A percentile compares a stretch with the other conserved stretches of the same genome.
Conservation (phyloP, 1,139 yeast genomes). For the Ogataea hybrid region DNA sequence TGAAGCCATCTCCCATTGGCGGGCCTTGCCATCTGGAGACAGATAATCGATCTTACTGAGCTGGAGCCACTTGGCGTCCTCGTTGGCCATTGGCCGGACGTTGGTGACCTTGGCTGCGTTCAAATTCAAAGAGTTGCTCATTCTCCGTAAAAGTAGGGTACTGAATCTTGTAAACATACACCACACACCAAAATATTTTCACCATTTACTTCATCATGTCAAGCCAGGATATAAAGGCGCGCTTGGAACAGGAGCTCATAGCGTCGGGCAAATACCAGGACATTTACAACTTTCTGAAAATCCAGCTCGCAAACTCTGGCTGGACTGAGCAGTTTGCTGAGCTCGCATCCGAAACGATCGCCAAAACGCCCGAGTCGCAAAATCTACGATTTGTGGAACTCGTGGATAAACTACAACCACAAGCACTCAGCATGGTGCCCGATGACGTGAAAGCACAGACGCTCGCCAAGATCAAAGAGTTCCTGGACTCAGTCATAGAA, state of each 20-base stretch:
- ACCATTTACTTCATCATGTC: constrained; percentile 13
- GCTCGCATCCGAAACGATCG: constrained; percentile 45
- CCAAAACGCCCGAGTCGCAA: constrained; percentile 23
- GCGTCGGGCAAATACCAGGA: constrained; percentile 78
- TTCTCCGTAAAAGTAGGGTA: constrained; percentile 3
- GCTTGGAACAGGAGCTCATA: constrained; percentile 68
- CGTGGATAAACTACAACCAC: constrained; percentile 49
- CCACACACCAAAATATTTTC: constrained; percentile 8
- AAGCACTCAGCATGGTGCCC: constrained; percentile 52
- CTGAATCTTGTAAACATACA: constrained; percentile 9
- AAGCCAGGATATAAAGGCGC: constrained; percentile 52
- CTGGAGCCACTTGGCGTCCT: constrained; percentile 59
- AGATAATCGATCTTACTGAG: constrained; percentile 61
- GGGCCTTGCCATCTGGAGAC: constrained; percentile 63
- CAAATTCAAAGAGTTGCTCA: constrained; percentile 10
- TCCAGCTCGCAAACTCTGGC: constrained; percentile 71
- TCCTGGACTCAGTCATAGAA: constrained; percentile 51
- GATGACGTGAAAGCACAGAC: constrained; percentile 59
- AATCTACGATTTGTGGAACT: constrained; percentile 50
- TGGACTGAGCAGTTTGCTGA: constrained; percentile 79
- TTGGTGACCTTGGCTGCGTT: constrained; percentile 38
- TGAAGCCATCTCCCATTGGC: constrained; percentile 91
- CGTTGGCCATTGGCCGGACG: constrained; percentile 34
- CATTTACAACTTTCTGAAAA: constrained; percentile 58
- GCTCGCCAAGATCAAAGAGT: constrained; percentile 54